Evolutionary conservation across 495 filamentous ascomycete species (phyloP).

Genomic region (Podospora sp.): DNA sequence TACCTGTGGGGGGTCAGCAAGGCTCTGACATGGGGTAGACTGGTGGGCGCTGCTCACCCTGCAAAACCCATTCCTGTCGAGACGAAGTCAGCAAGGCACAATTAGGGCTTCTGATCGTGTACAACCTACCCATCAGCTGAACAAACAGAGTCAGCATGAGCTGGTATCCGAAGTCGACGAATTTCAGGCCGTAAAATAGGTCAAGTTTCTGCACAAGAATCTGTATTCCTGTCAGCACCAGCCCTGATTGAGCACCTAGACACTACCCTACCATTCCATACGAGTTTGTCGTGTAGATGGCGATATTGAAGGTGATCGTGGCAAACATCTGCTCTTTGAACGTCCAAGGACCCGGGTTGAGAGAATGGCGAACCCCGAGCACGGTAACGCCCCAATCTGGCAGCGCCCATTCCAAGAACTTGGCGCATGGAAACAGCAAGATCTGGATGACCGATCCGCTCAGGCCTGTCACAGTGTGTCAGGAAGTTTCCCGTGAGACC

Average conservation of each 20-base stretch:
- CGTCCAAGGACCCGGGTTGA: slow-evolving; percentile 49
- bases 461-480: slow-evolving; percentile 26
- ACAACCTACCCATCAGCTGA: slow-evolving; percentile 42
- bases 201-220: slow-evolving; percentile 34
- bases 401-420: slow-evolving; percentile 33
- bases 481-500: background rate
- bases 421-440: slow-evolving; percentile 42
- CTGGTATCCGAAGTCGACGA: slow-evolving; percentile 39
- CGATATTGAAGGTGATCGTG: slow-evolving; percentile 39
- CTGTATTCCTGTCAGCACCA: slow-evolving; percentile 16
- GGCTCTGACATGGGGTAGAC: background rate
- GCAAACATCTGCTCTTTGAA: slow-evolving; percentile 52
- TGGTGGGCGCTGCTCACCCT: too few species aligned
- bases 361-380: slow-evolving; percentile 33
- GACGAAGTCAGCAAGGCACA: too few species aligned
- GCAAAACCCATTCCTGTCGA: too few species aligned
- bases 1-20: slow-evolving; percentile 37
- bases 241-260: background rate
- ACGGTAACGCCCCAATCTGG: slow-evolving; percentile 38
- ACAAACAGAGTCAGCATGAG: slow-evolving; percentile 44
- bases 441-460: slow-evolving; percentile 44
- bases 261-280: slow-evolving; percentile 34
- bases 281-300: slow-evolving; percentile 38
- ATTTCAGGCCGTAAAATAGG: slow-evolving; percentile 32
- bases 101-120: too few species aligned